Conservation (phyloP, 2,329 filamentous ascomycete species). For the Dothistroma pini region DNA sequence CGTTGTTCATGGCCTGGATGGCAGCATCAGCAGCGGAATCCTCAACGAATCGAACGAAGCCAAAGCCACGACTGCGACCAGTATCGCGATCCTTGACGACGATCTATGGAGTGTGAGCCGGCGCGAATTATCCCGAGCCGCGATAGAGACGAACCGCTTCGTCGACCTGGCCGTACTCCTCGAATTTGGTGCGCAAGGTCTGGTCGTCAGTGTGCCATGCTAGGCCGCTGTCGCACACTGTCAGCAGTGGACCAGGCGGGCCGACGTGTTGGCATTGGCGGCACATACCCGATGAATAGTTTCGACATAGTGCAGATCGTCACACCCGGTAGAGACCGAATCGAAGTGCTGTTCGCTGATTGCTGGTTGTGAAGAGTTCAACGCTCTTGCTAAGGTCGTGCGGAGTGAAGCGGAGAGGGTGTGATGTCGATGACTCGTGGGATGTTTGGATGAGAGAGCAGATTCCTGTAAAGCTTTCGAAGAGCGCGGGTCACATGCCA, state of each 20-base stretch:
- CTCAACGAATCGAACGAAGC: conserved; percentile 84
- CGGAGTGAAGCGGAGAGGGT: conserved; percentile 11
- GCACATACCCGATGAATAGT: conserved; percentile 83
- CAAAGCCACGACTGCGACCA: conserved; percentile 93
- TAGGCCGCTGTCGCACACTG: conserved; percentile 65
- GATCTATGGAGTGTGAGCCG: conserved; percentile 55
- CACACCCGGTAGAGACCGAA: conserved; percentile 32
- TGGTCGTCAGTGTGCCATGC: conserved; percentile 96
- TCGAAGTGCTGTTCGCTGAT: conserved; percentile 15
- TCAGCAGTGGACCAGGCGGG: conserved; percentile 14
- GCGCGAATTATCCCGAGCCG: background rate
- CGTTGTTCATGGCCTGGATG: conserved; percentile 77
- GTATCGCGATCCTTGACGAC: conserved; percentile 98
- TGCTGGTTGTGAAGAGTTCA: conserved; percentile 8
- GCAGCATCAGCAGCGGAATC: conserved; percentile 73
- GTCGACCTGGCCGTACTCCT: conserved; percentile 84
- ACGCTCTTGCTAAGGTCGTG: conserved; percentile 9
- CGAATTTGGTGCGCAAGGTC: conserved; percentile 84
- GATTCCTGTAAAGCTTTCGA: conserved; percentile 10
- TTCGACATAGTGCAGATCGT: conserved; percentile 75
- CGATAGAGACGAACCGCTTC: conserved; percentile 73
- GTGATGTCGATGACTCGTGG: conserved; percentile 13
- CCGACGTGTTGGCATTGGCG: conserved; percentile 3
- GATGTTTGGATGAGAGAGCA: conserved; percentile 10
- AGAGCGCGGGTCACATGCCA: conserved; percentile 18